These are phyloP conservation scores for Cyphellophora europaea DNA, from an alignment of 2,329 filamentous ascomycete genomes.

Conservation along the genomic window DNA sequence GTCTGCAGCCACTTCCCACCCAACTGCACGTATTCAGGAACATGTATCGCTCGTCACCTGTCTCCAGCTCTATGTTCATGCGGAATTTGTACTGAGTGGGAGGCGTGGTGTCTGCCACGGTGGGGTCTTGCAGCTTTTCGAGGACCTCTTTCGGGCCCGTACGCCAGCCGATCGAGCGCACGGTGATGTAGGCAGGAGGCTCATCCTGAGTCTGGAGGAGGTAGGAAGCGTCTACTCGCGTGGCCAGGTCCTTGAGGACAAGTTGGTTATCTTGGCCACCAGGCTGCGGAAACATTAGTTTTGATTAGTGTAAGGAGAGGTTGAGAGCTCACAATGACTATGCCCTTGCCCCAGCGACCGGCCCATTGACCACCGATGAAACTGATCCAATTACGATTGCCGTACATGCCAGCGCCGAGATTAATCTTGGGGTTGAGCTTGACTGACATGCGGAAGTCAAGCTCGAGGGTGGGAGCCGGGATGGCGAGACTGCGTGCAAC, in stretches of 20 bases:
- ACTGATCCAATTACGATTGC: constrained; percentile 42
- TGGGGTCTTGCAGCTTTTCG: constrained; percentile 35
- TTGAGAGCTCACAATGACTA: constrained; percentile 34
- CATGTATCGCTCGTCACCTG: constrained; percentile 39
- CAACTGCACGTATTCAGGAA: constrained; percentile 42
- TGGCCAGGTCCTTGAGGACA: constrained; percentile 38
- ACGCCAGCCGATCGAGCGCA: constrained; percentile 38
- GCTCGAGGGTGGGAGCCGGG: constrained; percentile 37
- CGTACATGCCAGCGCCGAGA: constrained; percentile 37
- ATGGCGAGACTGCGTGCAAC: constrained; percentile 38
- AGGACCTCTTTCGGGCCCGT: constrained; percentile 39
- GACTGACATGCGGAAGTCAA: constrained; percentile 45
- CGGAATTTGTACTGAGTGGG: constrained; percentile 41
- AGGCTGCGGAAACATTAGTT: too few species aligned
- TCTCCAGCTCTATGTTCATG: constrained; percentile 38
- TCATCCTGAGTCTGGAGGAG: constrained; percentile 42
- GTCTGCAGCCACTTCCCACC: constrained; percentile 39
- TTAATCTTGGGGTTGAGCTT: constrained; percentile 42
- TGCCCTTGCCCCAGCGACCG: constrained; percentile 42
- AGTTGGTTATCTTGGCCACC: constrained; percentile 42
- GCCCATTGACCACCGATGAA: constrained; percentile 44
- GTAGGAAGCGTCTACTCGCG: constrained; percentile 34
- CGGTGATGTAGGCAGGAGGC: constrained; percentile 39
- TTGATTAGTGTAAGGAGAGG: background rate
- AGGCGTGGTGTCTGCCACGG: constrained; percentile 35